Percentiles rank a stretch among this genome's conserved stretches.
Evolutionary conservation across 257 asterid genomes (phyloP).

Genomic region (Echium plantagineum): DNA sequence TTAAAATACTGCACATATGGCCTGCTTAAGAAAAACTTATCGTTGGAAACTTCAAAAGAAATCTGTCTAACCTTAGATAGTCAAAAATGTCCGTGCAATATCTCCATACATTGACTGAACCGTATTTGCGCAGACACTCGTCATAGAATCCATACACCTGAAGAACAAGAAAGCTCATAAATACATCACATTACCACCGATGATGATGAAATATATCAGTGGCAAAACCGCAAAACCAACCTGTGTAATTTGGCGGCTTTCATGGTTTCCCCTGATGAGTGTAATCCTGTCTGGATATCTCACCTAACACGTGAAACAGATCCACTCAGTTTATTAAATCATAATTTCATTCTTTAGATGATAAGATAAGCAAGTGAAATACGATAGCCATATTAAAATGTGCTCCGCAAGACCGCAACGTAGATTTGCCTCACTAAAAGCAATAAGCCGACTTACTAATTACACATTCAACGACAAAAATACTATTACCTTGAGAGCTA

Average conservation of each 20-base stretch:
- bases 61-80: slow-evolving; percentile 61
- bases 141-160: slow-evolving; percentile 98
- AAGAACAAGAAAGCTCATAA: slow-evolving; percentile 13
- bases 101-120: slow-evolving; percentile 96
- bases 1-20: too few species aligned
- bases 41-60: slow-evolving; percentile 9
- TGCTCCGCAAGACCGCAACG: neutral
- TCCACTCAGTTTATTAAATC: too few species aligned
- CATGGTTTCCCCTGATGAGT: slow-evolving; percentile 93
- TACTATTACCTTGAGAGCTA: slow-evolving; percentile 70
- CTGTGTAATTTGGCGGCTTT: slow-evolving; percentile 98
- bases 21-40: slow-evolving; percentile 6
- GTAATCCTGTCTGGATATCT: slow-evolving; percentile 97
- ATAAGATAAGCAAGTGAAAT: neutral
- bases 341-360: neutral
- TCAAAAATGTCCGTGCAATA: slow-evolving; percentile 96
- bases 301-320: slow-evolving; percentile 38
- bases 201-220: slow-evolving; percentile 9
- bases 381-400: neutral
- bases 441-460: neutral
- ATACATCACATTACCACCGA: slow-evolving; percentile 9
- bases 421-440: neutral
- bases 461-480: neutral
- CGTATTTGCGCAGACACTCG: slow-evolving; percentile 94
- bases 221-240: slow-evolving; percentile 33